These are phyloP conservation scores for Leccinum variicolor DNA, from an alignment of 768 basidiomycete genomes.

Conservation along the genomic window DNA sequence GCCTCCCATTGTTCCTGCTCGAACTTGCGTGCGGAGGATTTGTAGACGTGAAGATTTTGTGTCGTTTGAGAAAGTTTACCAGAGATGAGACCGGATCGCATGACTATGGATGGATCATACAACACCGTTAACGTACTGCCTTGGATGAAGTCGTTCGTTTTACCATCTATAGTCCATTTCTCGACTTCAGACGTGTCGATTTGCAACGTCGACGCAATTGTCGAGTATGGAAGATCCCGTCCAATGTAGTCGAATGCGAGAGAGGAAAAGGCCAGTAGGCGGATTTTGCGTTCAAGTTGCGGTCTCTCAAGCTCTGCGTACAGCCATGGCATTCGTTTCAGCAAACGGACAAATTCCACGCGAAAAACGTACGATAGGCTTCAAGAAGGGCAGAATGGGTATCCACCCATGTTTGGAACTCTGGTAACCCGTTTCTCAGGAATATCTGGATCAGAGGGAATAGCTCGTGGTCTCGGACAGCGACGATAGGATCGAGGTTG, in stretches of 20 bases:
- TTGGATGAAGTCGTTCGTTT: slow-evolving; percentile 7
- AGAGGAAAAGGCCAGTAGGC: slow-evolving; percentile 70
- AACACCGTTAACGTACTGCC: neutral
- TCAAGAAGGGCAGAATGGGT: slow-evolving; percentile 47
- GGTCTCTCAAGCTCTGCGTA: slow-evolving; percentile 50
- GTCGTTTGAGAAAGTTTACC: slow-evolving; percentile 83
- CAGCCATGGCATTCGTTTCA: neutral
- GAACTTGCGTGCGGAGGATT: slow-evolving; percentile 73
- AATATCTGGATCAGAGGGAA: slow-evolving; percentile 77
- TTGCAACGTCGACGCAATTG: slow-evolving; percentile 64
- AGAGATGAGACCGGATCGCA: slow-evolving; percentile 72
- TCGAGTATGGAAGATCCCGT: slow-evolving; percentile 65
- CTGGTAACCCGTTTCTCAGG: slow-evolving; percentile 57
- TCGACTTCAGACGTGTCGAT: slow-evolving; percentile 69
- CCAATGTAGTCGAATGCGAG: slow-evolving; percentile 78
- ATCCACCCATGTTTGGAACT: slow-evolving; percentile 60
- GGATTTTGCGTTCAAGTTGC: slow-evolving; percentile 74
- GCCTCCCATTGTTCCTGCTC: slow-evolving; percentile 77
- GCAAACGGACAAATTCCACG: neutral
- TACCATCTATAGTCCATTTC: slow-evolving; percentile 86
- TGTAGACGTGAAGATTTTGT: slow-evolving; percentile 68
- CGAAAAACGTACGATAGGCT: slow-evolving; percentile 50
- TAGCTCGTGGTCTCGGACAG: slow-evolving; percentile 63
- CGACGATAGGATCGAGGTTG: slow-evolving; percentile 68
- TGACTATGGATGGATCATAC: slow-evolving; percentile 44